Evolutionary conservation across 2,329 filamentous ascomycete species (phyloP).

Genomic region (Colletotrichum abscissum): DNA sequence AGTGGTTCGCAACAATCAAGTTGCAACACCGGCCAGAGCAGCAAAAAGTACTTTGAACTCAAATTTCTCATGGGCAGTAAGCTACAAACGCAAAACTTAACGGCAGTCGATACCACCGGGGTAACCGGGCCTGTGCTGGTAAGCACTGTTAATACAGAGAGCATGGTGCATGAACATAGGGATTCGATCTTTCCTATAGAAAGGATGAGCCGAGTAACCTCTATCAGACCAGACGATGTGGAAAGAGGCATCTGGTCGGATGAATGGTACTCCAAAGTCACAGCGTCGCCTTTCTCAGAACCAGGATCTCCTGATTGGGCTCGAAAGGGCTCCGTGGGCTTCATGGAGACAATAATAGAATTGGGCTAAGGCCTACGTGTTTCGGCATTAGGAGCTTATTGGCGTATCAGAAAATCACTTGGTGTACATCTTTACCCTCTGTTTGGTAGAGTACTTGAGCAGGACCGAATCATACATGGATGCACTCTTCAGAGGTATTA

Average conservation of each 20-base stretch:
- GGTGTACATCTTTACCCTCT: too few relatives aligned
- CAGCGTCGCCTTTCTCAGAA: not conserved
- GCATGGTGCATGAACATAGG: not conserved
- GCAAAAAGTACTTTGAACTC: conserved; percentile 3
- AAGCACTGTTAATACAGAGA: not conserved
- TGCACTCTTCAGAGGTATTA: too few relatives aligned
- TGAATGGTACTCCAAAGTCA: not conserved
- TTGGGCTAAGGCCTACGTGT: not conserved
- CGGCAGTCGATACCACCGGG: not conserved
- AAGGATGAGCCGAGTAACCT: not conserved
- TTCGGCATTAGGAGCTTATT: not conserved
- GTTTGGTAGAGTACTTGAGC: too few relatives aligned
- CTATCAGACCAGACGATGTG: not conserved
- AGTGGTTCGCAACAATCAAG: not conserved
- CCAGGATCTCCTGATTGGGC: not conserved
- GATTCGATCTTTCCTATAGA: conserved; percentile 12
- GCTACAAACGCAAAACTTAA: conserved; percentile 15
- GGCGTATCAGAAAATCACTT: too few relatives aligned
- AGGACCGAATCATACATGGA: too few relatives aligned
- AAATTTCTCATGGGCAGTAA: conserved; percentile 28
- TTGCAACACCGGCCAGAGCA: not conserved
- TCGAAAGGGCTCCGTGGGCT: not conserved
- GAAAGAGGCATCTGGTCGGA: not conserved
- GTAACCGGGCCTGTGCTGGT: not conserved
- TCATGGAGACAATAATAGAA: not conserved